phyloP scores from a whole-genome alignment of 2,329 filamentous ascomycete species.

The Colletotrichum shisoi region DNA sequence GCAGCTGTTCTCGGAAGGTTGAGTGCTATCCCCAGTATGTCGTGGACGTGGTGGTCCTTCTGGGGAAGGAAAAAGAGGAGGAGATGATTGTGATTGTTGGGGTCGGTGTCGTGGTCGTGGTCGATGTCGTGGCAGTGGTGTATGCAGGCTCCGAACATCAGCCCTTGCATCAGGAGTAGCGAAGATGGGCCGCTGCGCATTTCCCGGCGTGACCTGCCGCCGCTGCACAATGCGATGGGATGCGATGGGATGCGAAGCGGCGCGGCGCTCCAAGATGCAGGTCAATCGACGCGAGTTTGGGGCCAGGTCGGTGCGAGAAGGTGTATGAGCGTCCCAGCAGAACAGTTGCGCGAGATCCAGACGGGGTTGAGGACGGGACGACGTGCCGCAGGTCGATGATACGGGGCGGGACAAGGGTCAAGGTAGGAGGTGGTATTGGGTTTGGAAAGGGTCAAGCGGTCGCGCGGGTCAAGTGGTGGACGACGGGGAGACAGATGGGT shows the following conservation, averaged over 20 bases:
- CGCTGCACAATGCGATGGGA: slow-evolving; percentile 30
- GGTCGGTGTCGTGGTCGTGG: slow-evolving; percentile 19
- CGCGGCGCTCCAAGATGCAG: slow-evolving; percentile 19
- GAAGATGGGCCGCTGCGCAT: slow-evolving; percentile 38
- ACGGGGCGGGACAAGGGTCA: slow-evolving; percentile 38
- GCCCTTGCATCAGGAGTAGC: slow-evolving; percentile 38
- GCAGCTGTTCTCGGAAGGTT: slow-evolving; percentile 20
- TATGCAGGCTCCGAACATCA: slow-evolving; percentile 34
- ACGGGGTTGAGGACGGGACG: slow-evolving; percentile 38
- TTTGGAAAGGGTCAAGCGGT: slow-evolving; percentile 29
- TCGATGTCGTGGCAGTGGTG: slow-evolving; percentile 20
- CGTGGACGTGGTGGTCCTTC: slow-evolving; percentile 22
- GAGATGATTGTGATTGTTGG: slow-evolving; percentile 16
- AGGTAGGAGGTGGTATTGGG: slow-evolving; percentile 35
- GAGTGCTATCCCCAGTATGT: slow-evolving; percentile 7
- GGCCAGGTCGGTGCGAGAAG: slow-evolving; percentile 25
- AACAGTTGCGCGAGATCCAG: slow-evolving; percentile 36
- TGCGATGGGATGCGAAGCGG: slow-evolving; percentile 27
- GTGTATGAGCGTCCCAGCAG: slow-evolving; percentile 21
- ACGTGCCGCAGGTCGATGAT: slow-evolving; percentile 39
- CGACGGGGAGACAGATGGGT: slow-evolving; percentile 27
- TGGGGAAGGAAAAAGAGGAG: background rate
- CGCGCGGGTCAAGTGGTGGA: slow-evolving; percentile 30
- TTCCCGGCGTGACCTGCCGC: slow-evolving; percentile 36
- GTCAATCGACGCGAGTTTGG: slow-evolving; percentile 36